Percentiles rank a stretch among this genome's conserved stretches.
These are phyloP conservation scores for Sclerotinia trifoliorum DNA, from an alignment of 2,329 filamentous ascomycete genomes.

Conservation along the genomic window DNA sequence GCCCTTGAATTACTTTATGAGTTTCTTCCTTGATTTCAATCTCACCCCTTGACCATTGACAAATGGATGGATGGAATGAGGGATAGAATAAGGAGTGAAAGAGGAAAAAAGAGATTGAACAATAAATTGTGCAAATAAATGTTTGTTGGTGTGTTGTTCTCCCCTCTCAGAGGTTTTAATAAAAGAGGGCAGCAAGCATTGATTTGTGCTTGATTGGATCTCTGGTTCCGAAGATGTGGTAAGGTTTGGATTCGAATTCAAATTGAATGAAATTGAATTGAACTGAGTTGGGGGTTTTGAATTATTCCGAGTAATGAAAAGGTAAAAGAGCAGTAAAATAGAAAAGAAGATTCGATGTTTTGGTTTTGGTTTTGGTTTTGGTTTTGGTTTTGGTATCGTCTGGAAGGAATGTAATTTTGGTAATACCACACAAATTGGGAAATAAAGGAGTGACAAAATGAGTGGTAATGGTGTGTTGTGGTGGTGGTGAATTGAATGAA, in stretches of 20 bases:
- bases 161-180: neutral
- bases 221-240: no score
- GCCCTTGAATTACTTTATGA: neutral
- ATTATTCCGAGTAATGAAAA: no score
- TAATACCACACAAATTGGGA: neutral
- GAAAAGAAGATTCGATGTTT: neutral
- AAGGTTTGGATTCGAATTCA: no score
- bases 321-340: no score
- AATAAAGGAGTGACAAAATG: neutral
- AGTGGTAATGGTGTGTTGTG: neutral
- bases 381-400: neutral
- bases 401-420: neutral
- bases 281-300: no score
- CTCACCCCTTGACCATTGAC: neutral
- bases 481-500: neutral
- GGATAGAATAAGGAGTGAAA: no score
- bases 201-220: no score
- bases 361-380: no score
- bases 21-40: neutral
- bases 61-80: neutral
- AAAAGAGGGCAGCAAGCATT: no score
- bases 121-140: neutral
- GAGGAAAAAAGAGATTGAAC: neutral
- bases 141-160: neutral
- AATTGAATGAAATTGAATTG: no score